A percentile compares a stretch with the other conserved stretches of the same genome.
phyloP scores from a whole-genome alignment of 768 basidiomycete species.

The Collybia sp. region DNA sequence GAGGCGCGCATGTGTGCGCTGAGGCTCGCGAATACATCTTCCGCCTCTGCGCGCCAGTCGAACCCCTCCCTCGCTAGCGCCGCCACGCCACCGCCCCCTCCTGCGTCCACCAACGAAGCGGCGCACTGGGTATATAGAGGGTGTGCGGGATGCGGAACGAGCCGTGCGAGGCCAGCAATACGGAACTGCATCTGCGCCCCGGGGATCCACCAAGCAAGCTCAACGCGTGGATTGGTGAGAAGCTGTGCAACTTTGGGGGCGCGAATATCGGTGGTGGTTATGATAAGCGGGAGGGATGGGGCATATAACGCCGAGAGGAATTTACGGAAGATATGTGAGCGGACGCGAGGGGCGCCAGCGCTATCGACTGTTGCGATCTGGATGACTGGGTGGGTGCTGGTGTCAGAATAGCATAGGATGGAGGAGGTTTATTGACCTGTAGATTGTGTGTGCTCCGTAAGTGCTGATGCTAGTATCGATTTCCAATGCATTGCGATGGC shows the following conservation, averaged over 20 bases:
- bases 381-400: slow-evolving; percentile 33
- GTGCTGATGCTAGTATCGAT: too few species aligned
- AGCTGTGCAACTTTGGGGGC: slow-evolving; percentile 64
- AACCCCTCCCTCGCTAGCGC: slow-evolving; percentile 35
- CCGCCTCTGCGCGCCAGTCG: slow-evolving; percentile 66
- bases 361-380: slow-evolving; percentile 58
- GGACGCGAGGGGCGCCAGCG: slow-evolving; percentile 48
- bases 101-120: slow-evolving; percentile 9
- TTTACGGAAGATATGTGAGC: slow-evolving; percentile 58
- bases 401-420: too few species aligned
- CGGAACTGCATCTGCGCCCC: slow-evolving; percentile 71
- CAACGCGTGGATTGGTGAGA: slow-evolving; percentile 40
- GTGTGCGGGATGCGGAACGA: slow-evolving; percentile 49
- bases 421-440: slow-evolving; percentile 7
- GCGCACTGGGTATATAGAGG: slow-evolving; percentile 27
- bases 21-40: slow-evolving; percentile 56
- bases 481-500: too few species aligned
- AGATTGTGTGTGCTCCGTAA: too few species aligned
- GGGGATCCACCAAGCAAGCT: slow-evolving; percentile 73
- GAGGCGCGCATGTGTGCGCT: slow-evolving; percentile 60
- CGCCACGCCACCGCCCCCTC: slow-evolving; percentile 15
- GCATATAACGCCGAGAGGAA: slow-evolving; percentile 41
- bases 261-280: slow-evolving; percentile 70
- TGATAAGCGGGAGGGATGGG: slow-evolving; percentile 52
- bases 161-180: slow-evolving; percentile 48